A percentile compares a stretch with the other conserved stretches of the same genome.
These are phyloP conservation scores for Pythium rishiriense DNA, from an alignment of 352 stramenopile species.

Conservation along the genomic window DNA sequence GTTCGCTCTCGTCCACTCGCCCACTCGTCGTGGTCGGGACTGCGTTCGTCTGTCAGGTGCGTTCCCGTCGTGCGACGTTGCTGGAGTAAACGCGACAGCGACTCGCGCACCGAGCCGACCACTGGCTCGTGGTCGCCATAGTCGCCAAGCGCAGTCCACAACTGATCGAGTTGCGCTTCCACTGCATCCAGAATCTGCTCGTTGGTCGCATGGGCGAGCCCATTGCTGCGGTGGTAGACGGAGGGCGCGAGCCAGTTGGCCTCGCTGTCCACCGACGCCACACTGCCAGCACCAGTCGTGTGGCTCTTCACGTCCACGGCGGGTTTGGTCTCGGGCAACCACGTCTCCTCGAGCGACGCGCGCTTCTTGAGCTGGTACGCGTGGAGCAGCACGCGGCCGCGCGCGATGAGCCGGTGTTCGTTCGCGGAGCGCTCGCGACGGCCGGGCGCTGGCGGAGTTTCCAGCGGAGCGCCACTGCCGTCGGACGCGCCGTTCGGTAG, in stretches of 20 bases:
- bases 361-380: slow-evolving; percentile 43
- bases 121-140: slow-evolving; percentile 28
- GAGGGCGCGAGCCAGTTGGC: slow-evolving; percentile 25
- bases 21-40: not conserved
- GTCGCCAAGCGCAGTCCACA: slow-evolving; percentile 29
- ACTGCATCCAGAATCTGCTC: slow-evolving; percentile 29
- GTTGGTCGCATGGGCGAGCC: not conserved
- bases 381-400: slow-evolving; percentile 42
- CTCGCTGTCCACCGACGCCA: slow-evolving; percentile 19
- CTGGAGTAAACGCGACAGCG: slow-evolving; percentile 37
- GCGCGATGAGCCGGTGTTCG: slow-evolving; percentile 46
- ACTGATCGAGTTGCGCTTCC: slow-evolving; percentile 37
- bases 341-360: slow-evolving; percentile 21
- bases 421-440: slow-evolving; percentile 10
- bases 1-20: not conserved
- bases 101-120: slow-evolving; percentile 32
- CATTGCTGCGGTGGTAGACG: not conserved
- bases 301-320: slow-evolving; percentile 17
- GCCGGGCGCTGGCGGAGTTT: not conserved
- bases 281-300: no score
- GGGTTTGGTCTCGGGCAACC: slow-evolving; percentile 13
- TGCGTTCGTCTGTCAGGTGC: not conserved
- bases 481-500: slow-evolving; percentile 24
- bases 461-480: slow-evolving; percentile 8
- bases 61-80: slow-evolving; percentile 46